phyloP scores from a whole-genome alignment of 192 early-diverging fungal genomes.

The Neocallimastix lanati region DNA sequence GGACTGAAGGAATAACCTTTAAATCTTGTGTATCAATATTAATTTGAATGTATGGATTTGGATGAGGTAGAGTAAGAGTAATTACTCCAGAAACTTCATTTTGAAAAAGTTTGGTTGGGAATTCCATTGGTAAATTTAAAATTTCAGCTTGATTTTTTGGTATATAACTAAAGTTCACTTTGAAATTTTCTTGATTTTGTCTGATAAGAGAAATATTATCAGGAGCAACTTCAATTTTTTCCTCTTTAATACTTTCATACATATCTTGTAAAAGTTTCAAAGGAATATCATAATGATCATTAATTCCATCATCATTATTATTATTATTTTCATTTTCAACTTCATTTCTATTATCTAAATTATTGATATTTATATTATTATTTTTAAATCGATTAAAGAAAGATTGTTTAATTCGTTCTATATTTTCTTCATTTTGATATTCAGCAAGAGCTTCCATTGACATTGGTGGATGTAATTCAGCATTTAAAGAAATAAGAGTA shows the following conservation, averaged over 20 bases:
- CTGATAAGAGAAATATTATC: not conserved
- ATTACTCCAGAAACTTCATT: not conserved
- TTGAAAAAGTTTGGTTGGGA: not conserved
- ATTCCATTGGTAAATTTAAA: not conserved
- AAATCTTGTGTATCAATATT: not conserved
- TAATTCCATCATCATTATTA: not conserved
- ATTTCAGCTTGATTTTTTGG: not conserved
- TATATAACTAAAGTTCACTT: not conserved
- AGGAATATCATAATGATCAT: not conserved
- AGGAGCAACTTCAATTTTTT: not conserved
- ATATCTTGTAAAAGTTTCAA: not conserved
- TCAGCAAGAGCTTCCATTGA: not conserved
- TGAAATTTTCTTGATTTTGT: not conserved
- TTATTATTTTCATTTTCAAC: not conserved
- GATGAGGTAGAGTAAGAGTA: not conserved
- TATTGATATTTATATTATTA: not conserved
- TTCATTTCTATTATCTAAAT: not conserved
- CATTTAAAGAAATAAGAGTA: constrained; percentile 43
- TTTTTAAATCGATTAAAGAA: not conserved
- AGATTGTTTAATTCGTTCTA: not conserved
- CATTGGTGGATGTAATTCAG: constrained; percentile 25
- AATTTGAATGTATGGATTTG: not conserved
- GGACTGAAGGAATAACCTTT: not conserved
- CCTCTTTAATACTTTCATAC: not conserved
- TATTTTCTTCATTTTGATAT: not conserved